Evolutionary conservation across 352 stramenopile genomes (phyloP).

Genomic region (Phytophthora brassicae): DNA sequence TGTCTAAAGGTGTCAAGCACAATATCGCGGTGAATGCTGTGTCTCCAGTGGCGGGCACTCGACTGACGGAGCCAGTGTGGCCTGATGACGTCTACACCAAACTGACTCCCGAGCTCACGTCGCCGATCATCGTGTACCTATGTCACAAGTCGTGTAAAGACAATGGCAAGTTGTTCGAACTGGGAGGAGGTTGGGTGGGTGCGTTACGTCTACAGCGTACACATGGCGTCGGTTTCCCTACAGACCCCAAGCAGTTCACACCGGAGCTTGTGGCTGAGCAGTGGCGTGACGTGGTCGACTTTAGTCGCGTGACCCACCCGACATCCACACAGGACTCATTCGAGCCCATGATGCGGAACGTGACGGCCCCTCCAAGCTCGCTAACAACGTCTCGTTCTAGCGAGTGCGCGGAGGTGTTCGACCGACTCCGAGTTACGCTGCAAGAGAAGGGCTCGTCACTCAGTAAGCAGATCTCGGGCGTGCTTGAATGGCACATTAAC

Average conservation of each 20-base stretch:
- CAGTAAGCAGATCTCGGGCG: slow-evolving; percentile 60
- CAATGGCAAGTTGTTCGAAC: slow-evolving; percentile 57
- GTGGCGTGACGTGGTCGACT: slow-evolving; percentile 64
- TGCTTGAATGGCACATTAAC: slow-evolving; percentile 74
- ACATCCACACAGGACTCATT: slow-evolving; percentile 74
- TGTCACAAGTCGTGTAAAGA: slow-evolving; percentile 57
- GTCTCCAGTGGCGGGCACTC: slow-evolving; percentile 63
- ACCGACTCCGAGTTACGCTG: slow-evolving; percentile 48
- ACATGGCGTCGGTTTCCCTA: slow-evolving; percentile 70
- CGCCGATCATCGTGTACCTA: slow-evolving; percentile 68
- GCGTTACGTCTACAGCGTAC: slow-evolving; percentile 67
- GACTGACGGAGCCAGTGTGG: slow-evolving; percentile 68
- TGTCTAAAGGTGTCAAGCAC: slow-evolving; percentile 58
- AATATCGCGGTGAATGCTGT: slow-evolving; percentile 77
- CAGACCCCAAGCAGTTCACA: slow-evolving; percentile 54
- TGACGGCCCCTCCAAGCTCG: slow-evolving; percentile 47
- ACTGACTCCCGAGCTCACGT: slow-evolving; percentile 63
- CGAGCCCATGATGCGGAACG: slow-evolving; percentile 77
- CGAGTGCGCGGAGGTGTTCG: slow-evolving; percentile 62
- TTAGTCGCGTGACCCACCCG: slow-evolving; percentile 67
- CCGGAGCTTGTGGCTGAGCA: slow-evolving; percentile 69
- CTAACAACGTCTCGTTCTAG: slow-evolving; percentile 56
- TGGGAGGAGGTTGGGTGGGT: slow-evolving; percentile 68
- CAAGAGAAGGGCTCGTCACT: slow-evolving; percentile 41
- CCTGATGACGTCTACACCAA: slow-evolving; percentile 56